Evolutionary conservation across 2,329 filamentous ascomycete genomes (phyloP), one percentile per base, ranked within the genome.

Genomic region (Pseudogymnoascus sp.): DNA sequence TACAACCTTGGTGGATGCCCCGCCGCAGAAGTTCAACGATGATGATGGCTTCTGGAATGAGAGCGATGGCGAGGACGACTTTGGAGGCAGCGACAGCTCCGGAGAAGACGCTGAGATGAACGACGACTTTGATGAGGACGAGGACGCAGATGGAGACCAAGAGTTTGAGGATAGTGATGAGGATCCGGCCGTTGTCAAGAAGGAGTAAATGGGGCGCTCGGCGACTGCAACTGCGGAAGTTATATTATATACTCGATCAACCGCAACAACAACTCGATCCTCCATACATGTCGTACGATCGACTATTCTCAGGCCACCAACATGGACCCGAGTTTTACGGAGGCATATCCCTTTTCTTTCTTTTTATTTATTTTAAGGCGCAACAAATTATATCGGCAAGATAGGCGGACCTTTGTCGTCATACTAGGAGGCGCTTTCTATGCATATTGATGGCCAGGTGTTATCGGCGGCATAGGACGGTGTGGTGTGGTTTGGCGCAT

Each of bases 31-130:
- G 68, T 84, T 82, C 12, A 84, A 87, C 2, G 86, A 89, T 42
- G 90, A 96, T 69, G 87, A 89, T 68, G 89, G 90, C 66, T 96
- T 96, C 73, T 95, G 91, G 89, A 85, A 84, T 36, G 89, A 90
- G 73, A 87, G 85, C 59, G 89, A 89, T 64, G 83, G 89, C 68
- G 89, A 91, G 68, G 85, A 89, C 61, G 89, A 93, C 68, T 92
- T 93, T 75, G 89, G 87, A 8, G 88, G 88, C 14, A 90, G 88
- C 70, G 89, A 91, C 68, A 85, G 83, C 63, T 71, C 70, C 10
- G 83, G 82, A 34, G 87, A 87, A 10, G 82, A 84, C 46, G 82
- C 84, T 28, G 82, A 84, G 23, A 80, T 84, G 75, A 82, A 83
- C 34, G 85, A 88, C 53, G 83, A 82, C 42, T 80, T 82, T 23